Evolutionary conservation across 805 yeast species (phyloP).

Genomic region (Lipomyces anomalus): DNA sequence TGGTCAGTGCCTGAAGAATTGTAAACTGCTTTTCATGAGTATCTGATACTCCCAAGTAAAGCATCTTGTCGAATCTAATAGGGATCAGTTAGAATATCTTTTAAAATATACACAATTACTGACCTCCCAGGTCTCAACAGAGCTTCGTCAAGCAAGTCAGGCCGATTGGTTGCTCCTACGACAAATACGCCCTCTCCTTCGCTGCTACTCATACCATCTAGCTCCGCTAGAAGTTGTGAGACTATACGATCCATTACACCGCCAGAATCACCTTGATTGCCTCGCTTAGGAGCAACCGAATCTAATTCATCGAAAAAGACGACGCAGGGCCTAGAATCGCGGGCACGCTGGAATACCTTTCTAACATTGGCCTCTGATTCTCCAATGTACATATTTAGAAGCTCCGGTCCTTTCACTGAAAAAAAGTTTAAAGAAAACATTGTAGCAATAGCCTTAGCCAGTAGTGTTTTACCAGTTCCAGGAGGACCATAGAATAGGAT

Average conservation of each 20-base stretch:
- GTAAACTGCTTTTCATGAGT: slow-evolving; percentile 83
- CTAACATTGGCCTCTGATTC: slow-evolving; percentile 97
- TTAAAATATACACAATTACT: background rate
- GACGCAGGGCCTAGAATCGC: slow-evolving; percentile 97
- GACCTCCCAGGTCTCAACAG: slow-evolving; percentile 50
- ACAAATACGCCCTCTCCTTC: slow-evolving; percentile 88
- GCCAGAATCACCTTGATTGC: slow-evolving; percentile 97
- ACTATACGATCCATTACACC: slow-evolving; percentile 99
- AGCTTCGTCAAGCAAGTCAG: slow-evolving; percentile 92
- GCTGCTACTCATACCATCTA: slow-evolving; percentile 88
- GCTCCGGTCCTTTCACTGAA: slow-evolving; percentile 95
- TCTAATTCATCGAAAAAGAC: slow-evolving; percentile 96
- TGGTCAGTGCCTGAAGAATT: slow-evolving; percentile 78
- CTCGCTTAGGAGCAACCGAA: slow-evolving; percentile 97
- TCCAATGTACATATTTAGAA: slow-evolving; percentile 95
- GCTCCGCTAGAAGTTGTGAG: slow-evolving; percentile 86
- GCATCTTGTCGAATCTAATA: slow-evolving; percentile 91
- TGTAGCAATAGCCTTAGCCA: slow-evolving; percentile 96
- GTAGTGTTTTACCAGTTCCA: slow-evolving; percentile 92
- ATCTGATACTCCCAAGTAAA: slow-evolving; percentile 88
- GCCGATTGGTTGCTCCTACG: slow-evolving; percentile 98
- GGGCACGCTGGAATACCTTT: slow-evolving; percentile 83
- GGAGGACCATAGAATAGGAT: slow-evolving; percentile 97
- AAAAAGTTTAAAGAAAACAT: slow-evolving; percentile 90
- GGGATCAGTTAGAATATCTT: slow-evolving; percentile 39